A percentile compares a stretch with the other conserved stretches of the same genome.
Evolutionary conservation across 108 stramenopile species (phyloP).

Genomic region (Stephanodiscus triporus): DNA sequence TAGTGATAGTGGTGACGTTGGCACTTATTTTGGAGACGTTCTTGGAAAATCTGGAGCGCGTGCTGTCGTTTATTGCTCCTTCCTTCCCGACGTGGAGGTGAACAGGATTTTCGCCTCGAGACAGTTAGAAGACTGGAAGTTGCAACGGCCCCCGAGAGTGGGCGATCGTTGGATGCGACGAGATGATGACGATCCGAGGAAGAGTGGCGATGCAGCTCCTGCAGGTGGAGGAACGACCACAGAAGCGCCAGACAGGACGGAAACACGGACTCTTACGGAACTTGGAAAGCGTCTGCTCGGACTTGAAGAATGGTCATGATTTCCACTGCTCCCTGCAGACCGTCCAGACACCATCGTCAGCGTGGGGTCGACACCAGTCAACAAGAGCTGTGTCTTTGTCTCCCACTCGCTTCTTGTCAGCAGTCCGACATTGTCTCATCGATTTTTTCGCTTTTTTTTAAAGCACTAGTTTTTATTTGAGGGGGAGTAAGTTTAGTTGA

Average conservation of each 20-base stretch:
- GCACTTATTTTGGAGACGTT: background rate
- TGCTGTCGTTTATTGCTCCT: slow-evolving; percentile 87
- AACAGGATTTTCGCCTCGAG: slow-evolving; percentile 75
- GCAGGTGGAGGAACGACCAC: background rate
- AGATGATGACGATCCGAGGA: slow-evolving; percentile 15
- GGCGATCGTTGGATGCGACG: slow-evolving; percentile 50
- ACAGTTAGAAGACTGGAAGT: slow-evolving; percentile 66
- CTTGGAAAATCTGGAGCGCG: slow-evolving; percentile 51
- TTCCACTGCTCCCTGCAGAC: too few species aligned
- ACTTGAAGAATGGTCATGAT: slow-evolving; percentile 6
- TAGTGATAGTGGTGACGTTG: background rate
- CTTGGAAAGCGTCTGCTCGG: background rate
- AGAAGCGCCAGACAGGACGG: background rate
- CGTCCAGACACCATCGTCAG: too few species aligned
- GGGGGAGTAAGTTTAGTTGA: too few species aligned
- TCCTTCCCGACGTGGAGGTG: slow-evolving; percentile 80
- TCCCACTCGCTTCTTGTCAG: too few species aligned
- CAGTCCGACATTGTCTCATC: too few species aligned
- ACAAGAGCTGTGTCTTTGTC: too few species aligned
- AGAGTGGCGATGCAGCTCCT: background rate
- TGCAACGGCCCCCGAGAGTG: slow-evolving; percentile 32
- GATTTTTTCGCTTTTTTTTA: too few species aligned
- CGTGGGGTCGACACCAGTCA: too few species aligned
- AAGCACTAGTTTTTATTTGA: too few species aligned
- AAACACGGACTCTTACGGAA: background rate